Evolutionary conservation across 805 yeast species (phyloP).

Genomic region (Wickerhamomyces xylosicus): DNA sequence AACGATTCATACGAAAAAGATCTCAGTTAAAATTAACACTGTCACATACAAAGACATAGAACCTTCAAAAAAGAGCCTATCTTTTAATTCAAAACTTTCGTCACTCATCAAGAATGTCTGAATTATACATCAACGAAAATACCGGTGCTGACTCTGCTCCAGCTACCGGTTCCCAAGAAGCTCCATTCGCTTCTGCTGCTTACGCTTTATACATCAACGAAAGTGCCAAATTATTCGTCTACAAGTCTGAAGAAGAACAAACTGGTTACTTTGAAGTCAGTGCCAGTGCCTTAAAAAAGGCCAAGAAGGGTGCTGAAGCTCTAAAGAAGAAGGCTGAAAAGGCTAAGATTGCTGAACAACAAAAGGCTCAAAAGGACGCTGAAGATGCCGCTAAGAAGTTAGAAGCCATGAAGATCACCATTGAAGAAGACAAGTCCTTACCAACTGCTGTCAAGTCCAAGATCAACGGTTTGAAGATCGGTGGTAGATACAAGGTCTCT

Average conservation of each 20-base stretch:
- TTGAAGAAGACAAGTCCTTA: constrained; percentile 63
- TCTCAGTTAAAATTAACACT: too few relatives aligned
- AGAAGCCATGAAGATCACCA: constrained; percentile 69
- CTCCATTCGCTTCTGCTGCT: constrained; percentile 78
- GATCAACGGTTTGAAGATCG: constrained; percentile 41
- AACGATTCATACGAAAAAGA: too few relatives aligned
- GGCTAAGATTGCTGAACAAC: constrained; percentile 42
- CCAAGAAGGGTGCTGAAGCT: constrained; percentile 92
- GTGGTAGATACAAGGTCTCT: constrained; percentile 61
- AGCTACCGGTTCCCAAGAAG: constrained; percentile 50
- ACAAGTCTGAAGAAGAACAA: constrained; percentile 46
- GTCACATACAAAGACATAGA: too few relatives aligned
- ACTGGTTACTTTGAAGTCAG: constrained; percentile 61
- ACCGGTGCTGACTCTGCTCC: constrained; percentile 54
- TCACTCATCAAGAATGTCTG: background rate
- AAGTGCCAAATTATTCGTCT: constrained; percentile 43
- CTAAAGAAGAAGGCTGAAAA: constrained; percentile 58
- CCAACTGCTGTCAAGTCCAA: constrained; percentile 63
- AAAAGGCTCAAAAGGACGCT: constrained; percentile 45
- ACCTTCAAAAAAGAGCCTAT: too few relatives aligned
- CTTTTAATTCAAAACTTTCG: too few relatives aligned
- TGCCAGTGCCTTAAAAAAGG: constrained; percentile 89
- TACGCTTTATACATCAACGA: constrained; percentile 52
- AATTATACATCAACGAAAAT: constrained; percentile 44
- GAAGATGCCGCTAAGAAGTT: constrained; percentile 67